Evolutionary conservation across 768 basidiomycete species (phyloP), one percentile per base, ranked within the genome.

Genomic region (Exsudoporus frostii): DNA sequence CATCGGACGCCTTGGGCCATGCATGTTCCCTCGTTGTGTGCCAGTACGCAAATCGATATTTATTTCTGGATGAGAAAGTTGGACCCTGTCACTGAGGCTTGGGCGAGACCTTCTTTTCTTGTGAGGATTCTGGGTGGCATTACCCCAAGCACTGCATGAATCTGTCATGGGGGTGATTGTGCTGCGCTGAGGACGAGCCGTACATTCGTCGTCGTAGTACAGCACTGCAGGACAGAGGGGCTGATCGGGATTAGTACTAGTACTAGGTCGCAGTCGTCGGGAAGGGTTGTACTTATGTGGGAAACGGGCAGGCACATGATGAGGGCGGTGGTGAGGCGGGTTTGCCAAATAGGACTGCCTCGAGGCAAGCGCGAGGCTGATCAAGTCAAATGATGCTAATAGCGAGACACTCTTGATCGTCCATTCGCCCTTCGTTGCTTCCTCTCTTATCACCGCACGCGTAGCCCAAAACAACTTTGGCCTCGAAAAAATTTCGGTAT

Each of bases 301-400:
- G 41, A 40, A 20, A 17, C 11, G 48, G 4, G 17, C 49, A 50
- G 50, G 45, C 45, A 51, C 46, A 34, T 8, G 48, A 46, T 34
- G 38, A 39, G 13, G 42, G 54, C 53, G 25, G 33, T 54, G 57
- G 25, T n/a, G 32, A 5, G 46, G 25, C 48, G 46, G 32, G 45
- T 22, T 29, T 33, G 19, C 56, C 25, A 40, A 57, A 57, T 41
- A n/a, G 20, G 27, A 19, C 43, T 7, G 65, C 67, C 67, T 60
- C 63, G 67, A 69, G 67, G 67, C 51, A 36, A 22, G 14, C 15
- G 58, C 40, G 60, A 66, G 66, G 66, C 52, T 32, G 43, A 36
- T 55, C 50, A 52, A 29, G 50, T 56, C 53, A 53, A 45, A 34
- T 32, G 37, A 36, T 36, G 34, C 7, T 17, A 7, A 6, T n/a